Evolutionary conservation across 345 rosid genomes (phyloP), one percentile per base, ranked within the genome.

Genomic region (Euclidium syriacum): DNA sequence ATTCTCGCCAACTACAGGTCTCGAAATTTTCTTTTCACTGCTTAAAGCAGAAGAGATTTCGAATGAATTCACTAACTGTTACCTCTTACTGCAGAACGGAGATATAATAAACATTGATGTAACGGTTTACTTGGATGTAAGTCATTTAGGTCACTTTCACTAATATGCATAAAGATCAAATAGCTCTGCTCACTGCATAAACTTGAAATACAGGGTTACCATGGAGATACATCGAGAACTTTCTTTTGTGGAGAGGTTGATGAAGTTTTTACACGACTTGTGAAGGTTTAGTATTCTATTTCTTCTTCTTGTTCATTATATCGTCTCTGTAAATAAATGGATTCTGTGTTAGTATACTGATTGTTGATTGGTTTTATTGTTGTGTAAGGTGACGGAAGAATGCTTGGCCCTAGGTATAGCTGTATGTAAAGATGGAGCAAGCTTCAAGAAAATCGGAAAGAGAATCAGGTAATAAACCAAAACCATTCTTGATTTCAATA

Each of bases 1-100:
- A 92, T 81, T 89, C 96, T 71, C 91, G 96, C 36, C 95, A 87
- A 78, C 82, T 92, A 38, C 96, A 86, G 98, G 98, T 91, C 36
- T 50, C 63, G 14, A 20, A 43, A 1, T 46, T 29, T 63, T 62
- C 26, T 68, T 46, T 19, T 38, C 35, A 29, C 29, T 67, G 36
- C 62, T 54, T 67, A 40, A n/a, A 38, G 63, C 15, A 1, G 4
- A 5, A 44, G 34, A 65, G 38, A 0, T 49, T 40, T 23, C 18
- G 7, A 30, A 12, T 16, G n/a, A 26, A 4, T 40, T 53, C 29
- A 26, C 56, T 76, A 49, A 76, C 42, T 10, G 15, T n/a, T 22
- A 50, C 40, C 12, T 54, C 25, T 62, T 22, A 62, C 24, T 88
- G 83, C 87, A 89, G 96, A 83, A 74, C 54, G 95, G 96, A 2